Evolutionary conservation across 73 alveolate genomes (phyloP).

Genomic region (Blepharisma stoltei): DNA sequence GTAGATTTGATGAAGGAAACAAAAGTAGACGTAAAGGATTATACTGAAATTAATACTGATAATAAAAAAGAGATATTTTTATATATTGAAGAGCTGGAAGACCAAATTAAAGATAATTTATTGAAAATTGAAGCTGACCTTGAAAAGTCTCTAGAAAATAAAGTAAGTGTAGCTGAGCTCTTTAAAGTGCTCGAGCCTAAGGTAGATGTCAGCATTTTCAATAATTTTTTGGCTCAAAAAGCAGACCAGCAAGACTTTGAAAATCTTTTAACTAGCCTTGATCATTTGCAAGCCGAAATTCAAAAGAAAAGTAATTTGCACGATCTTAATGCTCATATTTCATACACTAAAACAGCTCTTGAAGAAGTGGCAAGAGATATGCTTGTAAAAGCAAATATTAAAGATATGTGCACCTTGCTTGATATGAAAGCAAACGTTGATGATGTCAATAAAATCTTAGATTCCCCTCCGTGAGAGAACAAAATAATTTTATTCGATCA

Average conservation of each 20-base stretch:
- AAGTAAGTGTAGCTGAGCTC: neutral
- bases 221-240: neutral
- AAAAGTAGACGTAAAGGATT: no score
- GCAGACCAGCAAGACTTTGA: neutral
- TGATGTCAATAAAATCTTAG: neutral
- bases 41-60: no score
- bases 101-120: no score
- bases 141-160: conserved; percentile 1
- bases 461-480: no score
- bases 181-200: neutral
- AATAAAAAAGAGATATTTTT: no score
- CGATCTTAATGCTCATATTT: conserved; percentile 37
- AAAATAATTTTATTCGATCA: no score
- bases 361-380: conserved; percentile 75
- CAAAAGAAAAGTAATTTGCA: neutral
- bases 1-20: no score
- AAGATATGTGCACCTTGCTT: conserved; percentile 64
- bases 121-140: neutral
- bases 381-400: conserved; percentile 71
- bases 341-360: conserved; percentile 28
- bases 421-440: conserved; percentile 55
- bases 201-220: neutral
- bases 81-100: no score
- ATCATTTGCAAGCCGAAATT: neutral
- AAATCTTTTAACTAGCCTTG: neutral